Evolutionary conservation across 192 early-diverging fungal species (phyloP).

Genomic region (Bifiguratus adelaidae): DNA sequence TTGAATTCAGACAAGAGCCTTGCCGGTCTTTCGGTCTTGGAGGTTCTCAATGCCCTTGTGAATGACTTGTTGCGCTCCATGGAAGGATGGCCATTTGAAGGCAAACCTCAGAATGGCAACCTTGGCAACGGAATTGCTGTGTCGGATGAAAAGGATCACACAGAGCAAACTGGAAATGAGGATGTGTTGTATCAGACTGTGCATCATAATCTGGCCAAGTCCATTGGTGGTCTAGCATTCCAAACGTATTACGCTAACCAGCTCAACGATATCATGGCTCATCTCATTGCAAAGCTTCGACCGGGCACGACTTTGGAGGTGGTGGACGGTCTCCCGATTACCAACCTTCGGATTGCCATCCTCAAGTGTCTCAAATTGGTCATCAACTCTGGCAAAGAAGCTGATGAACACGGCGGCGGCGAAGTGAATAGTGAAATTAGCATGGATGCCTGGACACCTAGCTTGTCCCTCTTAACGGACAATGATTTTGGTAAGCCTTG

Average conservation of each 20-base stretch:
- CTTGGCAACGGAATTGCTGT: too few species aligned
- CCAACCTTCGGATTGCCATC: conserved; percentile 22
- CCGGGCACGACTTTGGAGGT: conserved; percentile 4
- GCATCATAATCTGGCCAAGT: conserved; percentile 8
- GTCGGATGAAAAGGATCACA: too few species aligned
- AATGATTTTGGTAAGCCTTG: conserved; percentile 5
- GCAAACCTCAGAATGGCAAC: too few species aligned
- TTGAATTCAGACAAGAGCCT: conserved; percentile 27
- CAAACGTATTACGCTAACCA: conserved; percentile 48
- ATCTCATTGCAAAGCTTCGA: conserved; percentile 29
- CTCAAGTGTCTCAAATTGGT: conserved; percentile 34
- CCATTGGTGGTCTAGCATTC: conserved; percentile 28
- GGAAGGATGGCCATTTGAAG: neutral
- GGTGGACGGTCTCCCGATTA: conserved; percentile 26
- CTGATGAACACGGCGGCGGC: conserved; percentile 14
- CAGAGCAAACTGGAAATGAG: neutral
- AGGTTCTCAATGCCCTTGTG: conserved; percentile 36
- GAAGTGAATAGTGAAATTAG: conserved; percentile 17
- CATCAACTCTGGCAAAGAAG: conserved; percentile 24
- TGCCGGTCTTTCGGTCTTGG: conserved; percentile 37
- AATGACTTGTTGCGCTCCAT: conserved; percentile 22
- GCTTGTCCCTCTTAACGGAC: conserved; percentile 21
- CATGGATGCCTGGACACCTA: conserved; percentile 21
- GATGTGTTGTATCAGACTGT: conserved; percentile 5
- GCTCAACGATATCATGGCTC: conserved; percentile 38